Evolutionary conservation across 306 rosid genomes (phyloP).

Genomic region (Ormosia emarginata): DNA sequence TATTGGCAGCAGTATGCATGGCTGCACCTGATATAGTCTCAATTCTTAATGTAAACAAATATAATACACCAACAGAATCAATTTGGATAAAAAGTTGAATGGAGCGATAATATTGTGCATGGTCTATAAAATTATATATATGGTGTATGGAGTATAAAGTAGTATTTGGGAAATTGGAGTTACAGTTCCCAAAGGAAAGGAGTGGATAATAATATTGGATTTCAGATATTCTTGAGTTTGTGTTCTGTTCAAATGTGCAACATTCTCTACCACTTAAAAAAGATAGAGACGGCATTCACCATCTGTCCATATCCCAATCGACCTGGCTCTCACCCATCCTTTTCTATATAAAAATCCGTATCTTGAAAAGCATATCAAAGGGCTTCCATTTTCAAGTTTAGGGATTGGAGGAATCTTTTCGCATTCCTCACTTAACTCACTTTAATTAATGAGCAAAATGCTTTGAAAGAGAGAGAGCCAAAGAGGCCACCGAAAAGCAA

Average conservation of each 20-base stretch:
- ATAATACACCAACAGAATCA: background rate
- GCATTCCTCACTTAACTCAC: slow-evolving; percentile 31
- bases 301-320: slow-evolving; percentile 1
- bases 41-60: background rate
- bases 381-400: slow-evolving; percentile 54
- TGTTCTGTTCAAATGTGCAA: slow-evolving; percentile 4
- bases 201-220: slow-evolving; percentile 10
- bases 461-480: slow-evolving; percentile 48
- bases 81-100: background rate
- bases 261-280: slow-evolving; percentile 29
- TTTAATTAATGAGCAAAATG: slow-evolving; percentile 40
- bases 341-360: slow-evolving; percentile 30
- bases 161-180: slow-evolving; percentile 36
- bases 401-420: slow-evolving; percentile 70
- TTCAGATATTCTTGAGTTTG: slow-evolving; percentile 4
- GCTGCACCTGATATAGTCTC: background rate
- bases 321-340: background rate
- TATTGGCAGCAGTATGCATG: background rate
- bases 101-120: background rate
- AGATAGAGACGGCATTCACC: slow-evolving; percentile 51
- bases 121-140: background rate
- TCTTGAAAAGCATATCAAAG: slow-evolving; percentile 28
- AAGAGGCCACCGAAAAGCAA: slow-evolving; percentile 95
- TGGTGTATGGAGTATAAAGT: slow-evolving; percentile 4
- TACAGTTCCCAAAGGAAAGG: slow-evolving; percentile 26